Evolutionary conservation across 441 rosid species (phyloP).

Genomic region (Adansonia madagascariensis): DNA sequence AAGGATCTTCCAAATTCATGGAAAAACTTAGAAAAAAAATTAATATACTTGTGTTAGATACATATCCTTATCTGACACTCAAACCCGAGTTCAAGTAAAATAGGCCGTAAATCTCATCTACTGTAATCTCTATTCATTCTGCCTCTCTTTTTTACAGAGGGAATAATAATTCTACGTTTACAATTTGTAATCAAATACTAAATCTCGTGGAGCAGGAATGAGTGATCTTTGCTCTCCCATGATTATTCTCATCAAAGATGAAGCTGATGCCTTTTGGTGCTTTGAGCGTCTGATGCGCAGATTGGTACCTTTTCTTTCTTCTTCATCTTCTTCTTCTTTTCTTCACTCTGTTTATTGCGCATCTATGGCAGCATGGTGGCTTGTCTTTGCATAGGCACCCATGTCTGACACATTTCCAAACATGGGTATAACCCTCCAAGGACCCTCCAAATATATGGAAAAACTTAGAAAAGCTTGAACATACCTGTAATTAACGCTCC

Average conservation of each 20-base stretch:
- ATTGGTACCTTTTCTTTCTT: slow-evolving; percentile 56
- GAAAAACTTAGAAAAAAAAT: neutral
- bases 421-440: too few species aligned
- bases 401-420: neutral
- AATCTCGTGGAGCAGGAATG: slow-evolving; percentile 66
- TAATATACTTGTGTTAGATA: too few species aligned
- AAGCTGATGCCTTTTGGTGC: slow-evolving; percentile 97
- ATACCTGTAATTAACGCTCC: too few species aligned
- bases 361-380: neutral
- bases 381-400: neutral
- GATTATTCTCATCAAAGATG: slow-evolving; percentile 90
- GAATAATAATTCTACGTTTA: neutral
- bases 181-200: slow-evolving; percentile 23
- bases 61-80: too few species aligned
- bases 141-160: neutral
- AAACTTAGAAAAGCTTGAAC: too few species aligned
- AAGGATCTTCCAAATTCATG: neutral
- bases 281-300: slow-evolving; percentile 95
- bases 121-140: slow-evolving; percentile 10
- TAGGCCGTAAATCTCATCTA: neutral
- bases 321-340: slow-evolving; percentile 10
- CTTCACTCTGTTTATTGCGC: neutral
- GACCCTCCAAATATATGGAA: too few species aligned
- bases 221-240: slow-evolving; percentile 98
- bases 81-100: too few species aligned